These are phyloP conservation scores for Diophrys appendiculata DNA, from an alignment of 73 alveolate species.

Conservation along the genomic window DNA sequence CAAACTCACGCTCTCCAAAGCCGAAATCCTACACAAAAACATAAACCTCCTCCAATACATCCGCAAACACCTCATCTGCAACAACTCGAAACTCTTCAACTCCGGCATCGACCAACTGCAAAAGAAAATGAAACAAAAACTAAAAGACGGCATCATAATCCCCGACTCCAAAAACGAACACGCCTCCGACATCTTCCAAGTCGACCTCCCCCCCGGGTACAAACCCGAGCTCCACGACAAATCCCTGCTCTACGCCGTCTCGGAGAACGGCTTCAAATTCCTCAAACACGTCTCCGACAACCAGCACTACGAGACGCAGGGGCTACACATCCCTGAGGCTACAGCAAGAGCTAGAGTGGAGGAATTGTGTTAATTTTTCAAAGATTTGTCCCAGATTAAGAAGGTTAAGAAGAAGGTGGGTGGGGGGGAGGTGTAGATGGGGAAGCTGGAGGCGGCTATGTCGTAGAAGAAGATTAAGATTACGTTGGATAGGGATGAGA, in stretches of 20 bases:
- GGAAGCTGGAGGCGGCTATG: too few species aligned
- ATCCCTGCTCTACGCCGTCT: constrained; percentile 69
- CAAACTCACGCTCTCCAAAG: not conserved
- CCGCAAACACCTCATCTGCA: constrained; percentile 81
- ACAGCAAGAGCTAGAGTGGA: constrained; percentile 74
- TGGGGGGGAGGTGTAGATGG: too few species aligned
- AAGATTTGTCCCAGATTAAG: constrained; percentile 39
- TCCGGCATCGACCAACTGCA: constrained; percentile 60
- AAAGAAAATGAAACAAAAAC: constrained; percentile 24
- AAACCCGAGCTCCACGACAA: constrained; percentile 75
- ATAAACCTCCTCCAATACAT: constrained; percentile 86
- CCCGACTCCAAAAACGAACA: not conserved
- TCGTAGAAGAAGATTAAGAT: constrained; percentile 58
- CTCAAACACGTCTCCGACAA: constrained; percentile 50
- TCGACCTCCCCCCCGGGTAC: constrained; percentile 67
- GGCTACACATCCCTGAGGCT: constrained; percentile 58
- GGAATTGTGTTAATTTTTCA: constrained; percentile 78
- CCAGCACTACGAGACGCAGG: constrained; percentile 65
- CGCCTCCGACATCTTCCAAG: constrained; percentile 13
- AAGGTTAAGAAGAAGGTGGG: constrained; percentile 34
- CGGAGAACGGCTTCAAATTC: constrained; percentile 82
- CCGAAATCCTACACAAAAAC: constrained; percentile 62
- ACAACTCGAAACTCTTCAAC: constrained; percentile 75
- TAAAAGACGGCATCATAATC: not conserved
- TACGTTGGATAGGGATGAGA: constrained; percentile 64